Conservation (phyloP, 768 basidiomycete species). For the Pisolithus tinctorius region DNA sequence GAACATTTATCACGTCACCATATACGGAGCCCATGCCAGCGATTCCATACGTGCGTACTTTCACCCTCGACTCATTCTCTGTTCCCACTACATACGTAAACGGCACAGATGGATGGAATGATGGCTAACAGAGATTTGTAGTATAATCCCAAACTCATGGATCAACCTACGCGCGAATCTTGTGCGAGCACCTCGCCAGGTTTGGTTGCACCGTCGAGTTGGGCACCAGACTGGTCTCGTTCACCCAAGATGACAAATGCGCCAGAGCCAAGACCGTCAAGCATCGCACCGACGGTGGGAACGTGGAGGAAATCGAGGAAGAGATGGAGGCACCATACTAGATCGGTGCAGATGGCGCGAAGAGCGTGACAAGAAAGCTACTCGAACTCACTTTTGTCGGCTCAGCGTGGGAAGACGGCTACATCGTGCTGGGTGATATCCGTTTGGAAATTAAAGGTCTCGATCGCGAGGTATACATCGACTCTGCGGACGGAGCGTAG, state of each 20-base stretch:
- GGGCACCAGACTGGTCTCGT: constrained; percentile 39
- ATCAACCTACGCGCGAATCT: constrained; percentile 26
- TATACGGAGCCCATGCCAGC: constrained; percentile 17
- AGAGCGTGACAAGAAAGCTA: constrained; percentile 30
- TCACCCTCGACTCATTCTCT: background rate
- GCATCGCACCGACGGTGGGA: constrained; percentile 9
- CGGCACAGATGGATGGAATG: background rate
- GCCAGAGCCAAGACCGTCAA: constrained; percentile 33
- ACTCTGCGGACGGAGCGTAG: background rate
- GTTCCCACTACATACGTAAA: no score
- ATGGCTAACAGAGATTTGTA: background rate
- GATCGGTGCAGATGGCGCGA: constrained; percentile 38
- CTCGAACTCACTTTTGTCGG: constrained; percentile 39
- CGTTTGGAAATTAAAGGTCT: constrained; percentile 23
- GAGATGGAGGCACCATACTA: constrained; percentile 26
- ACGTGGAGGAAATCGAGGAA: constrained; percentile 18
- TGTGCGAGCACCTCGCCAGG: constrained; percentile 14
- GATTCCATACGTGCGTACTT: constrained; percentile 21
- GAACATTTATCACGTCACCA: background rate
- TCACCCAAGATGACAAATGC: constrained; percentile 30
- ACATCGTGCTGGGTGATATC: constrained; percentile 32
- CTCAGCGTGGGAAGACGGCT: constrained; percentile 25
- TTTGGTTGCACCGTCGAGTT: constrained; percentile 31
- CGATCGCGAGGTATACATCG: constrained; percentile 15
- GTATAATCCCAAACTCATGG: constrained; percentile 10